Evolutionary conservation across 805 yeast genomes (phyloP), one percentile per base, ranked within the genome.

Genomic region (Yamadazyma endophytica): DNA sequence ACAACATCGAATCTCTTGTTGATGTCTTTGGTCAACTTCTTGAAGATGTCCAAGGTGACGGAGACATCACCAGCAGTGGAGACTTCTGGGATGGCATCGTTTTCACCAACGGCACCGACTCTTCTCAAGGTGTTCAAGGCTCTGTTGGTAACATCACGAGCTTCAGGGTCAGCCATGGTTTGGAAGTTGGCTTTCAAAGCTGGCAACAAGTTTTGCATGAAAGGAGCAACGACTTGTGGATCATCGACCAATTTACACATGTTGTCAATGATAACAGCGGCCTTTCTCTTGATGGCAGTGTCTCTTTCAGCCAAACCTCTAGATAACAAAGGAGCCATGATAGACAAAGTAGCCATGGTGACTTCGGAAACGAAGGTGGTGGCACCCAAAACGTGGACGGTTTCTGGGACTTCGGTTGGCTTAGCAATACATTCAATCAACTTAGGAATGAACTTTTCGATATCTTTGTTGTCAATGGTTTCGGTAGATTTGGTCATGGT

Each of bases 281-380:
- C 83, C 79, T 92, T 92, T 80, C 99, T 89, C 85, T 92, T 92
- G 79, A 92, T 92, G 55, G 97, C 77, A 52, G 99, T 92, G 61
- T 92, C 98, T 79, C 98, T 92, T 79, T 92, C 98, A 61, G 95
- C 94, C 65, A 92, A 80, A 90, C 98, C 98, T 84, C 98, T 90
- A 54, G 95, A 79, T 67, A 92, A 79, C 64, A 92, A 79, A 64
- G 98, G 98, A 50, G 88, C 96, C 98, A 92, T 92, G 75, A 92
- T 90, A 66, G 98, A 89, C 61, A 92, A 79, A 57, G 98, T 94
- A 57, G 97, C 97, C 73, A 94, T 89, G 68, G 98, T 94, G 58
- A 92, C 98, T 78, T 92, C 98, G 56, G 97, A 88, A 55, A 92
- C 98, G 66, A 92, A 92, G 61, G 98, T 92, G 57, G 98, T 92